Percentiles rank a stretch among this genome's conserved stretches.
Conservation (phyloP, 495 filamentous ascomycete species). For the Diplogelasinospora grovesii region DNA sequence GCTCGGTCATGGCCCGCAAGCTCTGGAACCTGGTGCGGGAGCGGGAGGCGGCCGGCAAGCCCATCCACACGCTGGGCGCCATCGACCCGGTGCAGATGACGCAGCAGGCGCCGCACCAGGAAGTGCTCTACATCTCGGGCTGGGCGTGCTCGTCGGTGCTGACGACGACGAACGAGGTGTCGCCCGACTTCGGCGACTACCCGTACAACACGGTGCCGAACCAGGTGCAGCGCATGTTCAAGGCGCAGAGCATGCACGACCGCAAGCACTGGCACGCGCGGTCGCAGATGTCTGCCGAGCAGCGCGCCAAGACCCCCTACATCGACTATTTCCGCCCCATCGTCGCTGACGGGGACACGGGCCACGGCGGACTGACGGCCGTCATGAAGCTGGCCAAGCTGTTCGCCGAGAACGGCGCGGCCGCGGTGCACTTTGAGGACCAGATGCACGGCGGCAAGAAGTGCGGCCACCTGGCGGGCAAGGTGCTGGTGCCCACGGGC, state of each 20-base stretch:
- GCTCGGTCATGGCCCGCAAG: slow-evolving; percentile 88
- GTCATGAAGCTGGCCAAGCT: slow-evolving; percentile 96
- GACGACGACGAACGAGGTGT: slow-evolving; percentile 93
- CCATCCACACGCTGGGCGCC: slow-evolving; percentile 94
- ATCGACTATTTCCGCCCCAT: slow-evolving; percentile 91
- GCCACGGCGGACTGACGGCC: slow-evolving; percentile 82
- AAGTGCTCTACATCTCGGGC: slow-evolving; percentile 90
- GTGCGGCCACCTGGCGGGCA: slow-evolving; percentile 94
- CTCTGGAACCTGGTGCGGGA: slow-evolving; percentile 82
- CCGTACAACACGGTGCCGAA: slow-evolving; percentile 98
- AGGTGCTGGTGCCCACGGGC: slow-evolving; percentile 87
- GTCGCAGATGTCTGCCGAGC: slow-evolving; percentile 63
- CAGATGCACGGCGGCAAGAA: slow-evolving; percentile 98
- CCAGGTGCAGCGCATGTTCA: slow-evolving; percentile 91
- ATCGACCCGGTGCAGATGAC: slow-evolving; percentile 99
- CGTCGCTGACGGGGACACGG: slow-evolving; percentile 95
- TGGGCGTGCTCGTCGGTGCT: slow-evolving; percentile 95
- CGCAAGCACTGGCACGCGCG: slow-evolving; percentile 87
- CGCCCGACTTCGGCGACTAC: slow-evolving; percentile 95
- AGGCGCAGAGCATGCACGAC: slow-evolving; percentile 94
- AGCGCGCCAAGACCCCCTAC: slow-evolving; percentile 70
- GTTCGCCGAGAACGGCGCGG: slow-evolving; percentile 96
- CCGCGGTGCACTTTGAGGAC: slow-evolving; percentile 95
- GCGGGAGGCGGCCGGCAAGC: slow-evolving; percentile 65
- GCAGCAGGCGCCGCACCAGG: slow-evolving; percentile 92